These are phyloP conservation scores for Aspergillus tanneri DNA, from an alignment of 2,329 filamentous ascomycete species.

Conservation along the genomic window DNA sequence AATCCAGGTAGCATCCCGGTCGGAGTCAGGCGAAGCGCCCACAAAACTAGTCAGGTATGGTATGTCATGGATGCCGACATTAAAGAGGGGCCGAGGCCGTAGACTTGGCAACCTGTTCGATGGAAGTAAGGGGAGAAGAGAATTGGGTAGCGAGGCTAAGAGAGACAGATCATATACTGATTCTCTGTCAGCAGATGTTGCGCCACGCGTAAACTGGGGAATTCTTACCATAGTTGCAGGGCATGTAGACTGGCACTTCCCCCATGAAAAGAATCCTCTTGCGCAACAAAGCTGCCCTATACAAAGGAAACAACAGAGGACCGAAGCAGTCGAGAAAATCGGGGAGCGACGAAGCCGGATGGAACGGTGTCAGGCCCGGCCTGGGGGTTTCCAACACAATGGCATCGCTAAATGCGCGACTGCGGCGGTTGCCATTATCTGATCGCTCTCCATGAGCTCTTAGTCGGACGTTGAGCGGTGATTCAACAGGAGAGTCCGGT, in stretches of 20 bases:
- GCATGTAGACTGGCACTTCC: constrained; percentile 77
- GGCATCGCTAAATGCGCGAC: constrained; percentile 44
- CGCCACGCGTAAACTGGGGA: constrained; percentile 7
- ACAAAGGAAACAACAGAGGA: constrained; percentile 86
- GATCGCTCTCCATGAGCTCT: constrained; percentile 52
- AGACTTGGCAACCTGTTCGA: constrained; percentile 59
- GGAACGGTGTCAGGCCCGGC: constrained; percentile 69
- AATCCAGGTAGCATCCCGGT: constrained; percentile 68
- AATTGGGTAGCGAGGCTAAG: constrained; percentile 79
- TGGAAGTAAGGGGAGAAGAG: constrained; percentile 68
- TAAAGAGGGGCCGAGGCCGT: constrained; percentile 80
- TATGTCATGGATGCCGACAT: constrained; percentile 90
- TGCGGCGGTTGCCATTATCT: constrained; percentile 31
- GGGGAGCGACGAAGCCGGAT: constrained; percentile 82
- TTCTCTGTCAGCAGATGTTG: constrained; percentile 24
- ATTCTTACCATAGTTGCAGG: constrained; percentile 82
- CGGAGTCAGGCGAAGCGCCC: constrained; percentile 38
- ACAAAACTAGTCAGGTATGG: constrained; percentile 70
- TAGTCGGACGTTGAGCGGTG: constrained; percentile 51
- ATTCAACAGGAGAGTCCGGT: constrained; percentile 53
- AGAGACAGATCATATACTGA: constrained; percentile 92
- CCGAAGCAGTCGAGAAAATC: constrained; percentile 79
- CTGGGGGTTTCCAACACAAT: constrained; percentile 41
- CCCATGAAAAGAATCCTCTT: constrained; percentile 86
- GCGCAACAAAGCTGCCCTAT: constrained; percentile 79